phyloP scores from a whole-genome alignment of 768 basidiomycete genomes.

The Chalciporus chontae region DNA sequence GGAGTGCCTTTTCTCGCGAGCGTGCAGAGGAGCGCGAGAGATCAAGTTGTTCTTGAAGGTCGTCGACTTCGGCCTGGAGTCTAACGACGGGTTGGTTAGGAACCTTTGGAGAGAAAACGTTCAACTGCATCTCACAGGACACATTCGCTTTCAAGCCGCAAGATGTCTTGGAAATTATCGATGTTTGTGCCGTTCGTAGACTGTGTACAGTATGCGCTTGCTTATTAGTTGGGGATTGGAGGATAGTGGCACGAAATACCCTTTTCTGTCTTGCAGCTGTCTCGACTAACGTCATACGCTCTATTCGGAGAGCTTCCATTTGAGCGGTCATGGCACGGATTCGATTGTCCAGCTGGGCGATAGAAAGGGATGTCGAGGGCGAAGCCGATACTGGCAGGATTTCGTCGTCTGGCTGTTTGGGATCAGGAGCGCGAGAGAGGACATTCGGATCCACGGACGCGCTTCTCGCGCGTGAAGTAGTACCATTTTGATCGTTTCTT shows the following conservation, averaged over 20 bases:
- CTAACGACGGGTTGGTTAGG: constrained; percentile 14
- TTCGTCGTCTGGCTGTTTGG: neutral
- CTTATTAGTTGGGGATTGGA: neutral
- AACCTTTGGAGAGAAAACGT: no score
- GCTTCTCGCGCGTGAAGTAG: constrained; percentile 17
- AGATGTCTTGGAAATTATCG: constrained; percentile 21
- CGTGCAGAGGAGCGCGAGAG: constrained; percentile 18
- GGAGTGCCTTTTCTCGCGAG: constrained; percentile 33
- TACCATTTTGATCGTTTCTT: neutral
- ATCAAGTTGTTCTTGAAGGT: constrained; percentile 32
- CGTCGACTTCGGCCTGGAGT: constrained; percentile 27
- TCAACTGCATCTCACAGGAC: constrained; percentile 25
- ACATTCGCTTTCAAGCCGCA: constrained; percentile 35
- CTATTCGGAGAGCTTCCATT: constrained; percentile 36
- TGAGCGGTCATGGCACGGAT: constrained; percentile 33
- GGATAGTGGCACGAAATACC: constrained; percentile 10
- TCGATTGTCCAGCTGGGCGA: constrained; percentile 34
- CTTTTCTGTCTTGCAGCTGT: constrained; percentile 20
- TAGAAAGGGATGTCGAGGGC: constrained; percentile 13
- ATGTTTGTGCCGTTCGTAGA: constrained; percentile 13
- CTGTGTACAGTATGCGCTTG: constrained; percentile 1
- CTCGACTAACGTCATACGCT: constrained; percentile 32
- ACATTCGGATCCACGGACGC: constrained; percentile 19
- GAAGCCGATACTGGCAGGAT: neutral
- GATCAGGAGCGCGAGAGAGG: constrained; percentile 5